Percentiles rank a stretch among this genome's conserved stretches.
Conservation (phyloP, 768 basidiomycete genomes). For the Hydnomerulius pinastri region DNA sequence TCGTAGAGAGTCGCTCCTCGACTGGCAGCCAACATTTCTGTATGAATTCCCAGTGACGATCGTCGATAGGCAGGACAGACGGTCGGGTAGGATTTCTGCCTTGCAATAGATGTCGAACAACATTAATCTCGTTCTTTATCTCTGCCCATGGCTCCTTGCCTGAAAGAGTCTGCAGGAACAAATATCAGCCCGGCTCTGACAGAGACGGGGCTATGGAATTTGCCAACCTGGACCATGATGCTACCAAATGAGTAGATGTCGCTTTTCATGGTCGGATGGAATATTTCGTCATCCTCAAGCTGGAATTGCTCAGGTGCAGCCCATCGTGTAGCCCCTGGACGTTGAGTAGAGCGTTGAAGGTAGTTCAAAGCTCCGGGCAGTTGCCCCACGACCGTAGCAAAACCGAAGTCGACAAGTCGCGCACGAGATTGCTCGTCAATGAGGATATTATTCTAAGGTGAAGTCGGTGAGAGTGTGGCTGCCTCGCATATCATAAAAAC, state of each 20-base stretch:
- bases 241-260: conserved; percentile 31
- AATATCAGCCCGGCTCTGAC: no score
- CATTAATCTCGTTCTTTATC: not conserved
- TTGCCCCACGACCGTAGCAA: conserved; percentile 25
- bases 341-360: conserved; percentile 28
- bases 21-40: conserved; percentile 13
- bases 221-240: conserved; percentile 27
- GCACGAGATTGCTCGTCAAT: conserved; percentile 29
- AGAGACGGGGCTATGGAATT: rapidly evolving
- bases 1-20: no score
- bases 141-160: conserved; percentile 15
- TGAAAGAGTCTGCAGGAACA: conserved; percentile 22
- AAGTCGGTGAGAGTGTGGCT: not conserved
- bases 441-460: conserved; percentile 19
- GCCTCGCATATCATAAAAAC: not conserved
- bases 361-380: conserved; percentile 3
- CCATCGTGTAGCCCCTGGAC: conserved; percentile 42
- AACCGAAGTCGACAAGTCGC: conserved; percentile 46
- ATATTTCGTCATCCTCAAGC: conserved; percentile 7
- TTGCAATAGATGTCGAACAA: conserved; percentile 7
- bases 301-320: conserved; percentile 41
- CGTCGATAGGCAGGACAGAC: not conserved
- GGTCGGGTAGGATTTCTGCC: conserved; percentile 7
- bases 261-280: conserved; percentile 2
- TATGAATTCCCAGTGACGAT: conserved; percentile 10